A percentile compares a stretch with the other conserved stretches of the same genome.
These are phyloP conservation scores for Bodo saltans DNA, from an alignment of 78 protist genomes.

Conservation along the genomic window DNA sequence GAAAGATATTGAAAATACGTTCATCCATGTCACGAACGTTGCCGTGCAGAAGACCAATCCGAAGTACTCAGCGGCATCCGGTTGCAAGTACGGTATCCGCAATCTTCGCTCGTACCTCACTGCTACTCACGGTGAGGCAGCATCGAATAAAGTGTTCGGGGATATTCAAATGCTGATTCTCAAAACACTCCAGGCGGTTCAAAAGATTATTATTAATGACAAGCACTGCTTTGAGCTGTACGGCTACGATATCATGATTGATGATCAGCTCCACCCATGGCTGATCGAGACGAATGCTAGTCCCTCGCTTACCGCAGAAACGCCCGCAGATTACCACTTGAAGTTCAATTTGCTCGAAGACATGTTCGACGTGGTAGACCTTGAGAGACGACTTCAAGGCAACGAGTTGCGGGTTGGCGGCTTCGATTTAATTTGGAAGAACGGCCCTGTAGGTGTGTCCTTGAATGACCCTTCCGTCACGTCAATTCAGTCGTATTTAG, in stretches of 20 bases:
- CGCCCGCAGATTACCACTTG: constrained; percentile 43
- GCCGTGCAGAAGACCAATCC: constrained; percentile 71
- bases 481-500: not conserved
- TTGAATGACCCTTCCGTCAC: not conserved
- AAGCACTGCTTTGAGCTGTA: constrained; percentile 80
- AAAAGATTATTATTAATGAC: constrained; percentile 61
- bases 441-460: constrained; percentile 33
- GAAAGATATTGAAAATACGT: constrained; percentile 34
- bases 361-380: constrained; percentile 50
- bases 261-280: constrained; percentile 51
- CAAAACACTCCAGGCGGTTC: constrained; percentile 60
- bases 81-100: constrained; percentile 72
- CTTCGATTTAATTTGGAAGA: constrained; percentile 29
- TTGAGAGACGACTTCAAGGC: constrained; percentile 2
- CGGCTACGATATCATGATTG: constrained; percentile 61
- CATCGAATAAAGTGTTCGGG: constrained; percentile 16
- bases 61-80: constrained; percentile 17
- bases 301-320: constrained; percentile 49
- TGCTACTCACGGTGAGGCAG: constrained; percentile 39
- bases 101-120: constrained; percentile 49
- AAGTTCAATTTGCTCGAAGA: constrained; percentile 56
- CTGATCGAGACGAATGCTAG: constrained; percentile 54
- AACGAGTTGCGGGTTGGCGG: constrained; percentile 31
- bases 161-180: constrained; percentile 47
- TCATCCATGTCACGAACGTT: constrained; percentile 80